Conservation (phyloP, 345 rosid genomes). For the Kernera saxatilis region DNA sequence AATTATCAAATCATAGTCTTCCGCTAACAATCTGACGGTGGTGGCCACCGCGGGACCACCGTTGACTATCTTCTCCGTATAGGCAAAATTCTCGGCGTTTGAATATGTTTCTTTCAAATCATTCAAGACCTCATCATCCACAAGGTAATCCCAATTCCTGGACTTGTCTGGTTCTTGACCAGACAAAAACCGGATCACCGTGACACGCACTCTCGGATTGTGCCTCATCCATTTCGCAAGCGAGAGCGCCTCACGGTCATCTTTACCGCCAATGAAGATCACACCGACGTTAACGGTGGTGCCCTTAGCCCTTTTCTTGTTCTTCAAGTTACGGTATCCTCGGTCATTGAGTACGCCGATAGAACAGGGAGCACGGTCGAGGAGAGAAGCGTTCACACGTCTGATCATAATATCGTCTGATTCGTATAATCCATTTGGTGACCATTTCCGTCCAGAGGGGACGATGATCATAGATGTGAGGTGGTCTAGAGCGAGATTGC, state of each 20-base stretch:
- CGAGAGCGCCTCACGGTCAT: conserved; percentile 53
- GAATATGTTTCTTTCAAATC: conserved; percentile 18
- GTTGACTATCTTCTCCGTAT: conserved; percentile 24
- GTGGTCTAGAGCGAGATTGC: conserved; percentile 43
- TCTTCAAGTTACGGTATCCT: background rate
- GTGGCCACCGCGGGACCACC: conserved; percentile 39
- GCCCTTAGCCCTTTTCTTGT: background rate
- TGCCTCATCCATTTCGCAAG: conserved; percentile 45
- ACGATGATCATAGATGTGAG: conserved; percentile 34
- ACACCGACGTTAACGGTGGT: conserved; percentile 11
- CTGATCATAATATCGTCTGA: conserved; percentile 23
- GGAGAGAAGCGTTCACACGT: conserved; percentile 16
- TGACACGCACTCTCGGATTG: conserved; percentile 24
- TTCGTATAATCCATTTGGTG: conserved; percentile 29
- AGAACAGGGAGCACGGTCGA: conserved; percentile 30
- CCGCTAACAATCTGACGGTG: conserved; percentile 29
- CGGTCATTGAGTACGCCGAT: conserved; percentile 20
- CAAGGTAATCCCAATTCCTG: conserved; percentile 34
- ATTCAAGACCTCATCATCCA: conserved; percentile 31
- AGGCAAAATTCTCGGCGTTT: background rate
- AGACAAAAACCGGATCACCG: conserved; percentile 28
- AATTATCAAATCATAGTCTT: conserved; percentile 38
- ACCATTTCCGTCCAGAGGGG: conserved; percentile 52
- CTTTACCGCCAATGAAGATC: conserved; percentile 59
- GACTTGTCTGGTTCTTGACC: background rate